Base-by-base conservation (phyloP, 2,329 filamentous ascomycete species). In the Paracamarosporium sp. region DNA sequence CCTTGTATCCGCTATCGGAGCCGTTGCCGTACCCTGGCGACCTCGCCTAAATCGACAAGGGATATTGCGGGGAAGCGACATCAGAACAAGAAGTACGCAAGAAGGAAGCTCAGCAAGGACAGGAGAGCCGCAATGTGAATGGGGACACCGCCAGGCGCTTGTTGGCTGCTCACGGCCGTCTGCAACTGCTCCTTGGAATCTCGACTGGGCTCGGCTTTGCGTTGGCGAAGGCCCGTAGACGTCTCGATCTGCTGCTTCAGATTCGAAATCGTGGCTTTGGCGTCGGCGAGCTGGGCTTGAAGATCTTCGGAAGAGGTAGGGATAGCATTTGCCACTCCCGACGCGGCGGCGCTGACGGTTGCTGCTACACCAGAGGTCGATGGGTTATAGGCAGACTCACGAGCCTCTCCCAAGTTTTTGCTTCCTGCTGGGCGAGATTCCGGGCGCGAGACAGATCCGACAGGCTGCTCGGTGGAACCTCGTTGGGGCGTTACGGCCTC, bases 1-100 rank as follows among this genome's bases (percentile, higher is more conserved):
- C 24, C 50, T 59, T 61, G 53, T 38, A 25, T 36, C 51, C 36
- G 52, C 58, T 50, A 55, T 58, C 61, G 64, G 65, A 57, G 59
- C 61, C 57, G 61, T 60, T 47, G 25, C 57, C 65, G 63, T 63
- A 66, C 60, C 63, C 64, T 57, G 41, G 55, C 57, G 63, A 48
- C 48, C 62, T 68, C 66, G 56, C 59, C 56, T 61, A 48, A 50
- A 59, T 51, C 41, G 48, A 53, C 53, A 59, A 50, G 59, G 61
- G 60, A 57, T 65, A 63, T 57, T 65, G 62, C 61, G 62, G 62
- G 62, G 57, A 60, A 62, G 63, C 50, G 56, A 50, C 57, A 60
- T 83, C 88, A 99, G 79, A 99, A 99, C 83, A 99, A 93, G 78
- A 98, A 87, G 80, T 97, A 99, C 54, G 93, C 95, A 68, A 98